Base-by-base conservation (phyloP, 768 basidiomycete species). In the Phaeotremella fagi region DNA sequence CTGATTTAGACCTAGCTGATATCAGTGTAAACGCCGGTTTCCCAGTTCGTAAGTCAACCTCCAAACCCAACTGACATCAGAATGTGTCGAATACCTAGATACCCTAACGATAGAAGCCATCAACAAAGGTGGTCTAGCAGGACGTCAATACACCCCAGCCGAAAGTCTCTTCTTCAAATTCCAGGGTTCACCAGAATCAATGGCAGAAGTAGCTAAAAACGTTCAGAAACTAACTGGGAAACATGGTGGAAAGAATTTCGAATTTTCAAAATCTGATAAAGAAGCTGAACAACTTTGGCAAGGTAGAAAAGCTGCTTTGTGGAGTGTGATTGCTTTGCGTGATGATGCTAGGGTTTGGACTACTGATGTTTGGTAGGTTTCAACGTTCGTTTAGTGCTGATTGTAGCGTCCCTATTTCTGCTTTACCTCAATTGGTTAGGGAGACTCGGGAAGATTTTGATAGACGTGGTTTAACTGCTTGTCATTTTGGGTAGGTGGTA, bases 101-200 rank as follows among this genome's bases (percentile, higher is more conserved):
- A 85, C 86, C 52, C 49, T 62, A 20, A 72, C 86, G 82, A 88
- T 90, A 83, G 71, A 79, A 28, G 87, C 87, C 7, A 83, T 88
- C 70, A 85, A 89, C 69, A 65, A 74, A 12, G 83, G 80, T 20
- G 86, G 87, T 23, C 67, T 85, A 50, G 75, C 83, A 41, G 80
- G 81, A 2, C 55, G 60, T 29, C 82, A 41, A 55, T 87, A 85
- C 67, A 85, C 85, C 2, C 82, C 83, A 18, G 76, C 80, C 57
- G 88, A 91, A 66, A 85, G 85, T 0, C 80, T 95, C 9, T 90
- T 95, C 76, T 88, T 97, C 80, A 92, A 94, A 72, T 81, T 95
- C 47, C 88, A 91, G 70, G 90, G 90, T 2, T 82, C 87, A 28
- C 76, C 80, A 0, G 73, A 78, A 11, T 79, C 81, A 27, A 74